Evolutionary conservation across 331 rosid species (phyloP), one percentile per base, ranked within the genome.

Genomic region (Arachis monticola): DNA sequence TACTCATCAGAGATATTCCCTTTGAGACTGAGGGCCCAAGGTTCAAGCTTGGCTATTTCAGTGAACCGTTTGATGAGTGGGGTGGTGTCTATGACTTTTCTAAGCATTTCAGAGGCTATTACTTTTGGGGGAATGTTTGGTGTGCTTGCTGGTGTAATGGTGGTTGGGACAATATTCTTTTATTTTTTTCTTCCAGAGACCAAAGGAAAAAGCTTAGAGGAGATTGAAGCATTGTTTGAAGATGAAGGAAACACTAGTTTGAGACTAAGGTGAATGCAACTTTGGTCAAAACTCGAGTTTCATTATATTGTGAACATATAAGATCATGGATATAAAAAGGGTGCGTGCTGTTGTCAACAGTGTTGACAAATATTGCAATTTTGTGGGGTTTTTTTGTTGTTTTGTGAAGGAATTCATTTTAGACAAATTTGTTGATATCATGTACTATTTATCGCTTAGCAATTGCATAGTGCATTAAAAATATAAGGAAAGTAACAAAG

Each of bases 161-260:
- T 74, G 8, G 77, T 80, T 68, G 98, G 79, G 6, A 81, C 96
- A 0, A 10, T 84, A 48, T 91, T 91, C 87, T 91, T 89, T 64
- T 89, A 88, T 82, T 63, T 35, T 11, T 89, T 61, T 61, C 67
- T 88, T 35, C 96, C 97, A 8, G 98, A 93, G 79, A 93, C 97
- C 11, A 93, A 88, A 70, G 98, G 98, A 3, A 91, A 87, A 74
- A 89, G 83, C 77, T 88, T 93, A 72, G 97, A 93, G 80, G 97
- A 91, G 79, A 91, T 93, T 60, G 91, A 72, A 72, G 72, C 88
- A 57, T 84, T 93, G 6, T 93, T 93, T 79, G 89, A 93, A 74
- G 91, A 89, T 65, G 66, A 61, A 13, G 48, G 48, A 44, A 8
- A 8, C 9, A 6, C 9, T 38, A 57, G 58, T 1, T 5, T 69